Base-by-base conservation (phyloP, 2,329 filamentous ascomycete species). In the Rhinocladiella mackenziei region DNA sequence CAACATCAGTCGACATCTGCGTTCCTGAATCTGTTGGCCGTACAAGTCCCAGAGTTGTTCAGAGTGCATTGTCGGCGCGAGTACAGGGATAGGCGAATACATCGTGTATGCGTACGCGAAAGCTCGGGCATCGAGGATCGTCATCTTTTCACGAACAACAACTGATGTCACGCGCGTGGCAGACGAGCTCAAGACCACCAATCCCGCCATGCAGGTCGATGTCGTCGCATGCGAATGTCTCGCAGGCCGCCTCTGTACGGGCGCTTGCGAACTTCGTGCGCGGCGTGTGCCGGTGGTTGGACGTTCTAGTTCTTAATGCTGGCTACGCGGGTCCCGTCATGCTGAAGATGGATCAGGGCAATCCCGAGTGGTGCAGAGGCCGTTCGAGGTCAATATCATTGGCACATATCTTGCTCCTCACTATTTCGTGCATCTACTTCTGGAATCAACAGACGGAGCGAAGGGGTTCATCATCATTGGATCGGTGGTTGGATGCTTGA, bases 361-460 rank as follows among this genome's bases (percentile, higher is more conserved):
- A 53, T 4, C 59, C 63, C 3, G 53, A 55, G 10, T 61, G 64
- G 64, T 65, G 31, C 55, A 60, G 34, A 56, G 58, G n/a, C 62
- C 64, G 0, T 63, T 68, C 14, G 53, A 61, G 20, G 58, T 66
- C 4, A 67, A 68, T 42, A 58, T 62, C 0, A 47, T 67, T 11
- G 65, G 65, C 0, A 64, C 64, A 4, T 68, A 65, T 48, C 58
- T 61, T 18, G 58, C 61, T 2, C 61, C 62, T 7, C 63, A 66
- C 22, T 56, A 64, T 39, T 61, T 69, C 11, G 47, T 68, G 25
- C 40, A 64, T 51, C 35, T 63, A 44, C 49, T 61, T 51, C 14
- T 59, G 59, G 19, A 56, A 52, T 31, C 54, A 44, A 6, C 49
- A 55, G 20, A 49, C 51, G 58, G 55, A 8, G 56, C 54, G 1